phyloP scores from a whole-genome alignment of 1,139 yeast genomes.

The Hemisphaericaspora xylanilytica region DNA sequence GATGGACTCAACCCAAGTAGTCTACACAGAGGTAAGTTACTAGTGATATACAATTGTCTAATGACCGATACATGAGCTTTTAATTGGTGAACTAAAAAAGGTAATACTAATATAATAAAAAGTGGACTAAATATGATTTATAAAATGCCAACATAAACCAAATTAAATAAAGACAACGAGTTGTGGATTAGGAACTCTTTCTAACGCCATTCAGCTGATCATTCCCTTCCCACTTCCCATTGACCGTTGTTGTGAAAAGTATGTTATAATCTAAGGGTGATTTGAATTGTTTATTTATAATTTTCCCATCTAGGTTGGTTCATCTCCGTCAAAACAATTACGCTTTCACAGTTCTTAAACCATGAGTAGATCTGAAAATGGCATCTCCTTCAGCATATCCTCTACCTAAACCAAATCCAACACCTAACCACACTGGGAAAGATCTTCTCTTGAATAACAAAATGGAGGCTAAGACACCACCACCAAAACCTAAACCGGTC shows the following conservation, averaged over 20 bases:
- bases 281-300: not conserved
- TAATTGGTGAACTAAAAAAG: not conserved
- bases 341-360: slow-evolving; percentile 69
- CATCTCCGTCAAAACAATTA: slow-evolving; percentile 27
- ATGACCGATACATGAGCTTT: not conserved
- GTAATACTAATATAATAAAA: too few relatives aligned
- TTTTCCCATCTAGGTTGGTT: not conserved
- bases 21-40: too few relatives aligned
- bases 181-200: too few relatives aligned
- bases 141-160: slow-evolving; percentile 1
- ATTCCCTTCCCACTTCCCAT: not conserved
- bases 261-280: not conserved
- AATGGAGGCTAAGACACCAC: slow-evolving; percentile 93
- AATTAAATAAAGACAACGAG: not conserved
- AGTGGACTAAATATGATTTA: slow-evolving; percentile 1
- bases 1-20: too few relatives aligned
- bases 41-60: not conserved
- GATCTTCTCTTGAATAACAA: slow-evolving; percentile 88
- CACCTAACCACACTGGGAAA: slow-evolving; percentile 95
- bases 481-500: slow-evolving; percentile 97
- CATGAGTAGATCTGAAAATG: slow-evolving; percentile 79
- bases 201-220: too few relatives aligned
- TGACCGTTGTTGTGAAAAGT: not conserved
- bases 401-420: slow-evolving; percentile 96
- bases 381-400: slow-evolving; percentile 98